Percentiles rank a stretch among this genome's conserved stretches.
phyloP scores from a whole-genome alignment of 2,329 filamentous ascomycete genomes.

The Lojkania enalia region DNA sequence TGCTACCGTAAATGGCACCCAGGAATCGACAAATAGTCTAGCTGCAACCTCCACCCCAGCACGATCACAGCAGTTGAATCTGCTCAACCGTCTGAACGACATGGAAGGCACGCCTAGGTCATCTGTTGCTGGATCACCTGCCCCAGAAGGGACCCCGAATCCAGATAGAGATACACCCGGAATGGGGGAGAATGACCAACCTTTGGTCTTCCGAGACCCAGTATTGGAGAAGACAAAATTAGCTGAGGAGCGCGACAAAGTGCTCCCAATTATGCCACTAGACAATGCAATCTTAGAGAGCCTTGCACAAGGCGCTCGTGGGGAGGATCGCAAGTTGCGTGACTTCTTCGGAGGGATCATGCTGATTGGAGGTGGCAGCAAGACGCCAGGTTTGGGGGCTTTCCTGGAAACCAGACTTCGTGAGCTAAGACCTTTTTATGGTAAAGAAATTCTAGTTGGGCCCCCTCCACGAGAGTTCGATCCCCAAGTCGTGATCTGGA shows the following conservation, averaged over 20 bases:
- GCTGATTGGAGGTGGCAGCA: constrained; percentile 44
- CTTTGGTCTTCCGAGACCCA: constrained; percentile 46
- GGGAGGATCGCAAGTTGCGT: constrained; percentile 89
- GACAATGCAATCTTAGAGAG: constrained; percentile 88
- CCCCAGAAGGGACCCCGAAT: constrained; percentile 76
- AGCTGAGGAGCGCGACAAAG: constrained; percentile 73
- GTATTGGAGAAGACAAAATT: constrained; percentile 53
- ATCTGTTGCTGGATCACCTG: constrained; percentile 85
- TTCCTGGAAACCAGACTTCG: constrained; percentile 84
- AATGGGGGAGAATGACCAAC: constrained; percentile 43
- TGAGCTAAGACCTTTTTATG: constrained; percentile 61
- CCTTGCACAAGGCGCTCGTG: constrained; percentile 82
- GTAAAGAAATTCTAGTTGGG: constrained; percentile 69
- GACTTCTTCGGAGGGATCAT: constrained; percentile 65
- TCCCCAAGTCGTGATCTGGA: constrained; percentile 96
- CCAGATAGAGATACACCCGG: constrained; percentile 51
- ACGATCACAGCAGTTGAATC: constrained; percentile 66
- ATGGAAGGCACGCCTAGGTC: constrained; percentile 77
- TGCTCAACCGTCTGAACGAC: constrained; percentile 69
- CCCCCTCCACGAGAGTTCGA: constrained; percentile 88
- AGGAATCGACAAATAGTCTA: constrained; percentile 36
- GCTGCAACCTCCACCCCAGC: constrained; percentile 57
- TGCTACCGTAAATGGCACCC: constrained; percentile 30
- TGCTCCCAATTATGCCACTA: constrained; percentile 80
- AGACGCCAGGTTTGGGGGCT: constrained; percentile 69